Evolutionary conservation across 805 yeast genomes (phyloP).

Genomic region (Candida bentonensis): DNA sequence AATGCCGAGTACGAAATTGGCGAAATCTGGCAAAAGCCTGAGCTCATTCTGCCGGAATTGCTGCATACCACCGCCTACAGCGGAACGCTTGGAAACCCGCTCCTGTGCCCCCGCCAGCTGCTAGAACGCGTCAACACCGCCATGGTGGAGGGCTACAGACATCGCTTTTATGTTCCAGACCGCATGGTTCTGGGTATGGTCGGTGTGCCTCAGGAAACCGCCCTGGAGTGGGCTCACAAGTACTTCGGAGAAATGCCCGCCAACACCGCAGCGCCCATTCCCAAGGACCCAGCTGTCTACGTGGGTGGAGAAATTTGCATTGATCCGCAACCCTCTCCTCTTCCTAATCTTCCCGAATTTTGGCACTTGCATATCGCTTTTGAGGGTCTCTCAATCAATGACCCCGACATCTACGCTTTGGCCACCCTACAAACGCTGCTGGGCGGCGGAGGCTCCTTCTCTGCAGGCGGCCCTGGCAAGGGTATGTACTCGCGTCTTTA

Average conservation of each 20-base stretch:
- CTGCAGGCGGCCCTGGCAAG: conserved; percentile 98
- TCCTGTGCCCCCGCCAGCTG: conserved; percentile 64
- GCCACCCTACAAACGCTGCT: conserved; percentile 80
- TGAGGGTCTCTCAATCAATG: conserved; percentile 71
- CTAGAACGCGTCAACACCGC: conserved; percentile 39
- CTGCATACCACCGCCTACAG: conserved; percentile 73
- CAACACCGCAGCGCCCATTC: conserved; percentile 10
- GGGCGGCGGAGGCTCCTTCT: conserved; percentile 96
- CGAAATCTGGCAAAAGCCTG: conserved; percentile 75
- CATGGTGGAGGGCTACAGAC: conserved; percentile 46
- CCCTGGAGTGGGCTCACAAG: conserved; percentile 46
- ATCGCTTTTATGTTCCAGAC: conserved; percentile 59
- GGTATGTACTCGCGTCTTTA: conserved; percentile 95
- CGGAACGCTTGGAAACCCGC: conserved; percentile 73
- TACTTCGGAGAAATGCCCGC: conserved; percentile 50
- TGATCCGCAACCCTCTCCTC: conserved; percentile 34
- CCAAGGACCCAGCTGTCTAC: conserved; percentile 29
- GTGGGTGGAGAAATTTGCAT: conserved; percentile 46
- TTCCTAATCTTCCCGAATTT: conserved; percentile 63
- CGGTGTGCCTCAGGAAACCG: conserved; percentile 62
- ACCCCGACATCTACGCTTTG: conserved; percentile 78
- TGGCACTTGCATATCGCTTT: conserved; percentile 78
- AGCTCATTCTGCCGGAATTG: conserved; percentile 76
- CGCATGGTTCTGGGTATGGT: conserved; percentile 75
- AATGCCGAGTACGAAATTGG: conserved; percentile 71